These are phyloP conservation scores for Sarocladiaceae sp. DNA, from an alignment of 2,329 filamentous ascomycete species.

Conservation along the genomic window DNA sequence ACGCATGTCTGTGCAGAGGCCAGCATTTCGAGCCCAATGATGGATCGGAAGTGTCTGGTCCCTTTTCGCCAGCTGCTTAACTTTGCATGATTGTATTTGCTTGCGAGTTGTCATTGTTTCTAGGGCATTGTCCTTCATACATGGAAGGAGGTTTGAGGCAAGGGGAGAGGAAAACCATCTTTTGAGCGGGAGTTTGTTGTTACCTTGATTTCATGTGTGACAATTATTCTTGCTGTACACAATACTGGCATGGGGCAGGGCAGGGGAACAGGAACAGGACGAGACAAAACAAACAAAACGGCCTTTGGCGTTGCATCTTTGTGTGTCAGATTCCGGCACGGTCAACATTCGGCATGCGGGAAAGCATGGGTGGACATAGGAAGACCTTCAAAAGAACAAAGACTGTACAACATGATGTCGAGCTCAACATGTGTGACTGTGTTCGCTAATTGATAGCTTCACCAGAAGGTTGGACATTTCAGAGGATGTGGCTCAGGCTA, in stretches of 20 bases:
- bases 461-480: too few relatives aligned
- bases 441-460: too few relatives aligned
- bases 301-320: constrained; percentile 7
- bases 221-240: constrained; percentile 9
- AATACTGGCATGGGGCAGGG: not conserved
- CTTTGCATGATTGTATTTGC: constrained; percentile 8
- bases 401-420: not conserved
- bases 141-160: not conserved
- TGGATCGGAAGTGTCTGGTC: not conserved
- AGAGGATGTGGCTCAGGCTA: too few relatives aligned
- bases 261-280: too few relatives aligned
- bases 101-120: not conserved
- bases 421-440: too few relatives aligned
- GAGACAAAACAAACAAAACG: not conserved
- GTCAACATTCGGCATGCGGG: not conserved
- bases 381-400: constrained; percentile 2
- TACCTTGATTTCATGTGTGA: constrained; percentile 10
- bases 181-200: constrained; percentile 9
- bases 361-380: constrained; percentile 3
- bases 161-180: not conserved
- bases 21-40: not conserved
- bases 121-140: not conserved
- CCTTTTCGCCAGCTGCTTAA: not conserved
- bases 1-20: constrained; percentile 14
- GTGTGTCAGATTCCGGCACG: not conserved